Evolutionary conservation across 1,139 yeast genomes (phyloP), one percentile per base, ranked within the genome.

Genomic region (Neolecta irregularis): DNA sequence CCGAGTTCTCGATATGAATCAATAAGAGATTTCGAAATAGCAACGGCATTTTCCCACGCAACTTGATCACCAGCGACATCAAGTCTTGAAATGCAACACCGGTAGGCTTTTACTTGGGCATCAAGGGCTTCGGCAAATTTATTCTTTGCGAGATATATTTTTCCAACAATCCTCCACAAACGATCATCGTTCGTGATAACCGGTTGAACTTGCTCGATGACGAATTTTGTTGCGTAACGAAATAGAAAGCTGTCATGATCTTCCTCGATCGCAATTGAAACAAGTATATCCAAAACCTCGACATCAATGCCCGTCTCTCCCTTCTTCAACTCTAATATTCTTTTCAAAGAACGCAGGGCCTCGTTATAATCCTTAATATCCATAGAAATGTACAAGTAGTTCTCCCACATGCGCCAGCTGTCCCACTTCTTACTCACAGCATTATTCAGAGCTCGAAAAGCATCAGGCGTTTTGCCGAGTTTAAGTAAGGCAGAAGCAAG

Each of bases 341-440:
- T 72, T 42, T 65, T 65, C 11, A 76, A 65, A 0, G 94, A 94
- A 20, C 69, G 55, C 18, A 85, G 61, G 2, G 78, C 94, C 44
- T 83, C 94, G 44, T 69, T 73, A 95, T 96, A 88, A 49, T 80
- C 83, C 13, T 68, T 63, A 29, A 85, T 58, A 49, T 75, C 79
- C 24, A 74, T 73, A 1, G 96, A 92, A 16, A 88, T 91, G 28
- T 72, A 63, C 51, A 80, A 61, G 49, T 74, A 83, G 52, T 91
- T 91, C 47, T 81, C 91, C 75, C 88, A 85, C 24, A 91, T 73
- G 48, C 80, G 70, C 94, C 96, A 81, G 38, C 85, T 79, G 38
- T 66, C 69, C 46, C 67, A 70, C 33, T 38, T 42, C 23, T 39
- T 29, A 13, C 42, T 23, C 19, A 46, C 40, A 19, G 48, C 49